phyloP scores from a whole-genome alignment of 129 eudicot genomes.

The Centrapalus pauciflorus region DNA sequence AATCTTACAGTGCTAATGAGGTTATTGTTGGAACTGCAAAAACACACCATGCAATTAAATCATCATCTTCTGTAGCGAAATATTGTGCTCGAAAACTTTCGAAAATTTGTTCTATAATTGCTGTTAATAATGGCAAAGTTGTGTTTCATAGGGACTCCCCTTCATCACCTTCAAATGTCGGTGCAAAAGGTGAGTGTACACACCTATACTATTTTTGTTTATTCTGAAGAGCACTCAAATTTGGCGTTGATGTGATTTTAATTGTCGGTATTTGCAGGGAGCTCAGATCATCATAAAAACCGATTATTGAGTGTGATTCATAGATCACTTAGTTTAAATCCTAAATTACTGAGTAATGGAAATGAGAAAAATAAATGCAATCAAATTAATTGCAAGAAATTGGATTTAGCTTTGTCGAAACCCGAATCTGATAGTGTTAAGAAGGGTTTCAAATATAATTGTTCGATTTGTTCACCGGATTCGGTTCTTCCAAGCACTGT shows the following conservation, averaged over 20 bases:
- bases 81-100: constrained; percentile 75
- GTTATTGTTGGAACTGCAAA: constrained; percentile 71
- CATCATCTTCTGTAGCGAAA: constrained; percentile 81
- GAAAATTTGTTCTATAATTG: constrained; percentile 58
- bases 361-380: constrained; percentile 15
- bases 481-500: constrained; percentile 26
- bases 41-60: constrained; percentile 54
- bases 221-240: constrained; percentile 23
- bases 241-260: not conserved
- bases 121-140: constrained; percentile 84
- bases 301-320: constrained; percentile 52
- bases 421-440: constrained; percentile 1
- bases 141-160: constrained; percentile 57
- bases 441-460: constrained; percentile 23
- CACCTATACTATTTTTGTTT: not conserved
- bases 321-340: constrained; percentile 46
- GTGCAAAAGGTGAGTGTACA: constrained; percentile 45
- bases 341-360: constrained; percentile 36
- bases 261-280: constrained; percentile 26
- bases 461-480: constrained; percentile 67
- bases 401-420: constrained; percentile 24
- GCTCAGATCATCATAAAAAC: constrained; percentile 41
- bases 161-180: constrained; percentile 30
- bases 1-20: constrained; percentile 57
- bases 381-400: constrained; percentile 21